Base-by-base conservation (phyloP, 169 alveolate species). In the Cryptosporidium viatorum region DNA sequence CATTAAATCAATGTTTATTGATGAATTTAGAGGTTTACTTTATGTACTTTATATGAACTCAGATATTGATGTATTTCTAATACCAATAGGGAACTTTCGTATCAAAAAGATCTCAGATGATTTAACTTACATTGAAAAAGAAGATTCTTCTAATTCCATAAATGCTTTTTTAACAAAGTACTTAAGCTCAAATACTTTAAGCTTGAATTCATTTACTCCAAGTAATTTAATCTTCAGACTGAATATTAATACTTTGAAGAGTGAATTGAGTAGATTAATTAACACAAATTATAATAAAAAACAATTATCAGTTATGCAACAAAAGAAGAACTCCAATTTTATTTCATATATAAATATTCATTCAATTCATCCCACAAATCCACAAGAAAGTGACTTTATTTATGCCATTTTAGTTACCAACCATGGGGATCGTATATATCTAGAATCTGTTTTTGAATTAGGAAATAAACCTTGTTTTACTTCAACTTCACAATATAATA, bases 21-120 rank as follows among this genome's bases (percentile, higher is more conserved):
- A 80, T 80, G 89, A 80, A 29, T 45, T 59, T 59, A 80, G 89
- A 62, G 89, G 89, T 2, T 31, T 80, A 21, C 67, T 80, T 10
- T 80, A 80, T 80, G 67, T 65, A 14, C 41, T 80, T 16, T 48
- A 80, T 50, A 31, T n/a, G 39, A 80, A 62, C 35, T 80, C 89
- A 29, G 89, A 80, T 67, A 80, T 80, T 41, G 89, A 80, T 37
- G 89, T 80, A 12, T 80, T 62, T 59, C 21, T 21, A 3, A 62
- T 80, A 8, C 89, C 89, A 43, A 21, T 65, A 26, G 86, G 71
- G 21, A 23, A 33, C 14, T 45, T 65, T 26, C 2, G 2, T 9
- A 43, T 62, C 45, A 80, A 80, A 43, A 80, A 80, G 37, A 43
- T 80, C 14, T 65, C 89, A 0, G 89, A 80, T 43, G 89, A 80